Percentiles rank a stretch among this genome's conserved stretches.
Evolutionary conservation across 106 monocot genomes (phyloP).

Genomic region (Phalaenopsis aphrodite): DNA sequence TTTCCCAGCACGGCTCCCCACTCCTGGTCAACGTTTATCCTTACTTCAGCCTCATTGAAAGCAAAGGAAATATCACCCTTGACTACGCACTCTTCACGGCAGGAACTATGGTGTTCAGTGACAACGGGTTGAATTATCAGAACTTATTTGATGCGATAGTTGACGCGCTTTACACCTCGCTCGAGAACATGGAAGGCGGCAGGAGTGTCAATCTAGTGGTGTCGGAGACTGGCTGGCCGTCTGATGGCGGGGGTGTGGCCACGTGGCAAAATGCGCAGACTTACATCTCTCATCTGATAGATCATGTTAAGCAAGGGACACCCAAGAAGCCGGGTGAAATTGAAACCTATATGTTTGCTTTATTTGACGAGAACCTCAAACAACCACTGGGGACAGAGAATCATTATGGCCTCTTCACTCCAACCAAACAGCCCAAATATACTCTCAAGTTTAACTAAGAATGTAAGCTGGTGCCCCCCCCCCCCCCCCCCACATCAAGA

Average conservation of each 20-base stretch:
- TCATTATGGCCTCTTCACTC: background rate
- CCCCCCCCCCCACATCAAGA: too few relatives aligned
- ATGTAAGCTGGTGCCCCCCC: too few relatives aligned
- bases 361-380: conserved; percentile 17
- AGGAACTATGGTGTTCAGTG: background rate
- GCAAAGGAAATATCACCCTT: background rate
- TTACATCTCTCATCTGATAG: conserved; percentile 14
- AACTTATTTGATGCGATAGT: conserved; percentile 20
- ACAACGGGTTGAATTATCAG: conserved; percentile 6
- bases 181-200: too few relatives aligned
- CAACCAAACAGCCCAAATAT: background rate
- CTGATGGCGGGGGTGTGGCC: background rate
- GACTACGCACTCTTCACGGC: conserved; percentile 18
- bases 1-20: background rate
- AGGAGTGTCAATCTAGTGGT: too few relatives aligned
- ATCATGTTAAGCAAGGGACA: conserved; percentile 10
- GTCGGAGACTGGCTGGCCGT: conserved; percentile 21
- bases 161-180: background rate
- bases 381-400: background rate
- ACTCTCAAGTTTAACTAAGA: background rate
- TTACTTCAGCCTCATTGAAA: conserved; percentile 7
- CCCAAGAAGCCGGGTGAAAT: conserved; percentile 8
- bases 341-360: conserved; percentile 14
- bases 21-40: conserved; percentile 17
- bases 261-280: conserved; percentile 8